Evolutionary conservation across 345 rosid species (phyloP), one percentile per base, ranked within the genome.

Genomic region (Aethionema arabicum): DNA sequence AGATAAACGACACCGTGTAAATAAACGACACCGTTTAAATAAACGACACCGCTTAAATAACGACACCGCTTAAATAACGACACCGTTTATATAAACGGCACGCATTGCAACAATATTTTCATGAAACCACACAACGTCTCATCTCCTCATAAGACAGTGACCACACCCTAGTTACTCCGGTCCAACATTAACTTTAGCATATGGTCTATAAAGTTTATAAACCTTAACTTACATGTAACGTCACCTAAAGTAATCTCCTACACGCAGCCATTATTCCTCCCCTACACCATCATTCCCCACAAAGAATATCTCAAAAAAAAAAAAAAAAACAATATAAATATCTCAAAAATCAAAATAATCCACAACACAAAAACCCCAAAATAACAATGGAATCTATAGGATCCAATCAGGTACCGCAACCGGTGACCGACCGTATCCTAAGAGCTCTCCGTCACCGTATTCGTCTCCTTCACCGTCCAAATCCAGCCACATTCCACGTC

Each of bases 391-490:
- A 85, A 38, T 77, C 84, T 27, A 61, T 62, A 13, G 78, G 69
- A 65, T 78, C 91, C 15, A 71, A 49, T 64, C 77, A 84, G 56
- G 58, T 79, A 5, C 54, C 76, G 61, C 85, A 85, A 35, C 86
- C 84, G 0, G 61, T 85, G 5, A 65, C 83, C 0, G 90, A 85
- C 56, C 64, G 98, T 4, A 86, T 91, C 0, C 44, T 59, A 39
- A 79, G 98, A 2, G 96, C 98, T 29, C 77, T 85, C 41, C 83
- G 76, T 65, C 90, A 91, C 60, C 82, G 54, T 5, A 79, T 88
- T 38, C 85, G 63, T 21, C 84, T 88, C 66, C 95, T 84, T 59
- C 87, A 80, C 68, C 79, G 90, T 7, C 77, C 84, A 0, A 75
- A 78, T 0, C 64, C 48, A 4, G 76, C 81, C 32, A 72, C 55